Evolutionary conservation across 257 asterid genomes (phyloP).

Genomic region (Jacaranda copaia): DNA sequence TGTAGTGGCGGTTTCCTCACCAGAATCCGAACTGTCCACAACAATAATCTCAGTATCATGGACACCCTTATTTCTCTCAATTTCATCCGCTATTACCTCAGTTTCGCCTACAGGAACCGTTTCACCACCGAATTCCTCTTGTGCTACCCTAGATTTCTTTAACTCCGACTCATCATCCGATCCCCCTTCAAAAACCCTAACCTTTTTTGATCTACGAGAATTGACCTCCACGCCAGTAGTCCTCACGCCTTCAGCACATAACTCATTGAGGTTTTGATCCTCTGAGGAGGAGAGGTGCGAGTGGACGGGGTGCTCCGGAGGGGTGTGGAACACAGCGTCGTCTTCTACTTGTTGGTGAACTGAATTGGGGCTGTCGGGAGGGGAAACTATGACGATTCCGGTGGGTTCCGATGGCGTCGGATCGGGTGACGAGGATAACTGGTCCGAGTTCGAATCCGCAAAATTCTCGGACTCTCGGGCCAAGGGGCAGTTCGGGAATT

Average conservation of each 20-base stretch:
- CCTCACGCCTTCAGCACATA: constrained; percentile 23
- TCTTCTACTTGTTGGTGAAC: constrained; percentile 30
- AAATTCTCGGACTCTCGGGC: constrained; percentile 44
- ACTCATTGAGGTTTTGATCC: constrained; percentile 37
- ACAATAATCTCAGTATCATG: constrained; percentile 28
- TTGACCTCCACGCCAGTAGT: constrained; percentile 22
- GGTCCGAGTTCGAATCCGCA: constrained; percentile 21
- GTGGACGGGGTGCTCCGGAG: constrained; percentile 46
- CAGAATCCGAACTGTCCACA: constrained; percentile 25
- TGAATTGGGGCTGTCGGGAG: constrained; percentile 35
- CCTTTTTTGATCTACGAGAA: constrained; percentile 9
- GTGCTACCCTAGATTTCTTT: constrained; percentile 27
- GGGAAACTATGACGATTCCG: constrained; percentile 45
- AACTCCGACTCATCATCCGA: constrained; percentile 20
- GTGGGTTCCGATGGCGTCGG: constrained; percentile 33
- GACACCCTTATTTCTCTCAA: constrained; percentile 21
- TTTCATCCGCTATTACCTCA: constrained; percentile 27
- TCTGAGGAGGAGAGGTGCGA: constrained; percentile 42
- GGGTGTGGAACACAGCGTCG: constrained; percentile 46
- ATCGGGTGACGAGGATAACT: constrained; percentile 27
- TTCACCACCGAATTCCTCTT: constrained; percentile 30
- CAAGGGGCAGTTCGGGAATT: constrained; percentile 40
- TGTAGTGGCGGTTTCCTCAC: not conserved
- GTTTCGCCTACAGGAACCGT: constrained; percentile 37
- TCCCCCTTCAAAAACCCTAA: constrained; percentile 32